phyloP scores from a whole-genome alignment of 768 basidiomycete genomes.

The Sporobolomyces roseus region DNA sequence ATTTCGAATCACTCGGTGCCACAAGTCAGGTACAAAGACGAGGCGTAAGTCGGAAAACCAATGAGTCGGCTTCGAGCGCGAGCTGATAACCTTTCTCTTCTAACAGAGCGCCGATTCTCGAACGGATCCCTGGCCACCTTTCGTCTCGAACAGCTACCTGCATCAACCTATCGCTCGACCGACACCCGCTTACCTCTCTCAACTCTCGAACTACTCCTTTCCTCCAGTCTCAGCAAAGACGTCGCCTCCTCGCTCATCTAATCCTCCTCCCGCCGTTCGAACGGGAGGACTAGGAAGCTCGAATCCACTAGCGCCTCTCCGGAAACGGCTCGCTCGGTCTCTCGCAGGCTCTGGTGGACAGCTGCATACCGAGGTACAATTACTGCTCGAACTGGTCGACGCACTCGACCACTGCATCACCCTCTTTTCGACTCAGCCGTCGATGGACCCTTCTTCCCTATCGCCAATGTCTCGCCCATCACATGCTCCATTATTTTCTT shows the following conservation, averaged over 20 bases:
- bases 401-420: constrained; percentile 37
- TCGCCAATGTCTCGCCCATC: too few relatives aligned
- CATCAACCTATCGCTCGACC: constrained; percentile 22
- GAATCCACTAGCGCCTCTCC: constrained; percentile 36
- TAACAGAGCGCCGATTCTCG: constrained; percentile 18
- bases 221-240: background rate
- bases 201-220: constrained; percentile 22
- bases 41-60: background rate
- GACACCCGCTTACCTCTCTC: constrained; percentile 4
- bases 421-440: background rate
- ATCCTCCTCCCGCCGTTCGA: background rate
- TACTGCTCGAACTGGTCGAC: constrained; percentile 39
- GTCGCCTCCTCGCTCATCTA: background rate
- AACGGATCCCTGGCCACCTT: constrained; percentile 5
- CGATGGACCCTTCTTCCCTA: background rate
- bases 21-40: constrained; percentile 19
- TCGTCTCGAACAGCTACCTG: constrained; percentile 13
- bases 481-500: background rate
- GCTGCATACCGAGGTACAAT: constrained; percentile 31
- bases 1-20: constrained; percentile 19
- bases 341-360: constrained; percentile 6
- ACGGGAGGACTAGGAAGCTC: background rate
- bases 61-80: too few relatives aligned
- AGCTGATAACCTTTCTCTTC: background rate
- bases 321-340: constrained; percentile 34